phyloP scores from a whole-genome alignment of 2,329 filamentous ascomycete genomes.

The Coleophoma eucalyptorum region DNA sequence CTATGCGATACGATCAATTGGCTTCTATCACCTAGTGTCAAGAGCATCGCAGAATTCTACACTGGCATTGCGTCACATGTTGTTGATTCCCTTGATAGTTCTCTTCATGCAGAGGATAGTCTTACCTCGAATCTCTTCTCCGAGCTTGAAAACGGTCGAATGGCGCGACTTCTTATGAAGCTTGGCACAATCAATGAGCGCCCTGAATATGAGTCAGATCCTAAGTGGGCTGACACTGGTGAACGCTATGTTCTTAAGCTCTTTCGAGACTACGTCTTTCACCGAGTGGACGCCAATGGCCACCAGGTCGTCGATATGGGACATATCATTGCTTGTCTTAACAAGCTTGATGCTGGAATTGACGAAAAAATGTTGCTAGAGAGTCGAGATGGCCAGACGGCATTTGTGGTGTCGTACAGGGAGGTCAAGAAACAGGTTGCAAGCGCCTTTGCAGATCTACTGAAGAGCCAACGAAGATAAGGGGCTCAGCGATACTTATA shows the following conservation, averaged over 20 bases:
- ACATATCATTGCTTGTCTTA: slow-evolving; percentile 81
- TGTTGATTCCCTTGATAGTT: slow-evolving; percentile 70
- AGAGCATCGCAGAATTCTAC: slow-evolving; percentile 77
- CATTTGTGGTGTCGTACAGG: slow-evolving; percentile 84
- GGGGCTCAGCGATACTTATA: too few relatives aligned
- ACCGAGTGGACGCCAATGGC: slow-evolving; percentile 84
- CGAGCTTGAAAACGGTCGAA: slow-evolving; percentile 85
- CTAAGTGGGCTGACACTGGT: slow-evolving; percentile 85
- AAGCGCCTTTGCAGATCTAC: slow-evolving; percentile 53
- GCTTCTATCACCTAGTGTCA: slow-evolving; percentile 70
- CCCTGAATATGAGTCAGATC: slow-evolving; percentile 75
- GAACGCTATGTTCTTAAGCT: slow-evolving; percentile 91
- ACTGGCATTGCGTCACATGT: slow-evolving; percentile 75
- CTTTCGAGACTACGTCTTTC: slow-evolving; percentile 96
- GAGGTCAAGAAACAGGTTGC: slow-evolving; percentile 71
- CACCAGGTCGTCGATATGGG: slow-evolving; percentile 82
- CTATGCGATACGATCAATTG: slow-evolving; percentile 77
- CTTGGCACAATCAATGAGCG: slow-evolving; percentile 86
- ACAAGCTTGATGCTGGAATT: slow-evolving; percentile 86
- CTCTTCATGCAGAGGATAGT: slow-evolving; percentile 75
- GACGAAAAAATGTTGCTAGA: slow-evolving; percentile 84
- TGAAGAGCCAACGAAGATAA: neutral
- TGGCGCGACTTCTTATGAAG: slow-evolving; percentile 79
- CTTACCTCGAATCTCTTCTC: slow-evolving; percentile 67
- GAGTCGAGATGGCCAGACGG: slow-evolving; percentile 85